Percentiles rank a stretch among this genome's conserved stretches.
These are phyloP conservation scores for Grammothele lineata DNA, from an alignment of 768 basidiomycete genomes.

Conservation along the genomic window DNA sequence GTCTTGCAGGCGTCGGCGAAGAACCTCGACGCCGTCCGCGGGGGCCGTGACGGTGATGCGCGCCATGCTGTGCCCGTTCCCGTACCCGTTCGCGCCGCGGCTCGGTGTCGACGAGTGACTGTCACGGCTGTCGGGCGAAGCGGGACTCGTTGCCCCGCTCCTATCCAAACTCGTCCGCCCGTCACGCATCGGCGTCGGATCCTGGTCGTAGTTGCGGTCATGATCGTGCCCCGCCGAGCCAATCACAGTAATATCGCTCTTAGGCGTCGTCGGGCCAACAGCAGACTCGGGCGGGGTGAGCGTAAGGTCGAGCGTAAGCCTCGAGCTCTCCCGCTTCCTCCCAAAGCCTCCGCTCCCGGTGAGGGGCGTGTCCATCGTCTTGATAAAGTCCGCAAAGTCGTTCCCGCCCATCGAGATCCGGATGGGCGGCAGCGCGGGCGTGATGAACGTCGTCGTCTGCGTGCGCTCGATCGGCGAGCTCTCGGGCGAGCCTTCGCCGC, in stretches of 20 bases:
- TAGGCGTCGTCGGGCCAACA: conserved; percentile 18
- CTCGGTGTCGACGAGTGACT: no score
- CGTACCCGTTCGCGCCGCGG: conserved; percentile 1
- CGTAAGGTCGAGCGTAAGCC: conserved; percentile 13
- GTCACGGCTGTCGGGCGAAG: conserved; percentile 7
- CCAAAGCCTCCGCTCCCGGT: no score
- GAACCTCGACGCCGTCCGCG: conserved; percentile 40
- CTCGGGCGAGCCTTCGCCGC: conserved; percentile 37
- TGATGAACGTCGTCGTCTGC: conserved; percentile 74
- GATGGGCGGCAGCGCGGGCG: conserved; percentile 85
- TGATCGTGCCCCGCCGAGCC: conserved; percentile 1
- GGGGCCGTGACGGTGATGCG: conserved; percentile 48
- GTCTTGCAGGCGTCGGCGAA: conserved; percentile 54
- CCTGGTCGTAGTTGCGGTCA: no score
- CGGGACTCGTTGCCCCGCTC: conserved; percentile 5
- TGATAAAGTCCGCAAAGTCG: conserved; percentile 77
- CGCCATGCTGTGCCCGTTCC: conserved; percentile 10
- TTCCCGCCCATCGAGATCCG: conserved; percentile 82
- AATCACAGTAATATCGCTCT: conserved; percentile 21
- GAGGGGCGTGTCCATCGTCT: conserved; percentile 41
- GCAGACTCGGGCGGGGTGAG: conserved; percentile 13
- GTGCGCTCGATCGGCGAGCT: conserved; percentile 63
- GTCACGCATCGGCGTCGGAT: conserved; percentile 22
- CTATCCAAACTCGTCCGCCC: background rate
- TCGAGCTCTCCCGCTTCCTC: conserved; percentile 28